phyloP scores from a whole-genome alignment of 257 asterid species.

The Datura wrightii region DNA sequence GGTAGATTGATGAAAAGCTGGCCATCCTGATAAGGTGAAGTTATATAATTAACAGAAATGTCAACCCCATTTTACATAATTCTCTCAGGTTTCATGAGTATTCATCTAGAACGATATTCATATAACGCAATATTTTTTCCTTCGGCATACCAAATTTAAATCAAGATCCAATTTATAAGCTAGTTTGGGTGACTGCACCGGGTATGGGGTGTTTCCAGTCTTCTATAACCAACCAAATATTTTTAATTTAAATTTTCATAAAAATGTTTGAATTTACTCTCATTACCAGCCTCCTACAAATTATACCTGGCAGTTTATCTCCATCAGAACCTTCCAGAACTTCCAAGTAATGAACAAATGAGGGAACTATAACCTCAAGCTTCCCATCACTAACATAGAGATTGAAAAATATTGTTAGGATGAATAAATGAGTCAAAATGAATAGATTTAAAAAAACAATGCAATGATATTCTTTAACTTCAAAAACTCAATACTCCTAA shows the following conservation, averaged over 20 bases:
- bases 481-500: conserved; percentile 6
- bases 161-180: conserved; percentile 21
- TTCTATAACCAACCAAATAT: conserved; percentile 27
- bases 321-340: conserved; percentile 99
- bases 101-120: not conserved
- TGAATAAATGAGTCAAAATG: not conserved
- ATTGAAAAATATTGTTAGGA: conserved; percentile 26
- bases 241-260: conserved; percentile 21
- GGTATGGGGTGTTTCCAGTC: not conserved
- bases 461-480: conserved; percentile 6
- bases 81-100: not conserved
- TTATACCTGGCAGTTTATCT: conserved; percentile 92
- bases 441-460: not conserved
- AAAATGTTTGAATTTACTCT: conserved; percentile 2
- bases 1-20: conserved; percentile 99
- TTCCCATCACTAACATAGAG: conserved; percentile 80
- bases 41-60: not conserved
- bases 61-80: conserved; percentile 13
- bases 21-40: conserved; percentile 77
- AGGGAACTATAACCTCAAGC: conserved; percentile 92
- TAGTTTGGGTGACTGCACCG: conserved; percentile 25
- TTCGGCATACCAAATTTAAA: conserved; percentile 2
- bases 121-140: not conserved
- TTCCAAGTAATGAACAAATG: conserved; percentile 98
- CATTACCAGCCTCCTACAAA: conserved; percentile 9